phyloP scores from a whole-genome alignment of 495 filamentous ascomycete genomes.

The Copromyces sp. region DNA sequence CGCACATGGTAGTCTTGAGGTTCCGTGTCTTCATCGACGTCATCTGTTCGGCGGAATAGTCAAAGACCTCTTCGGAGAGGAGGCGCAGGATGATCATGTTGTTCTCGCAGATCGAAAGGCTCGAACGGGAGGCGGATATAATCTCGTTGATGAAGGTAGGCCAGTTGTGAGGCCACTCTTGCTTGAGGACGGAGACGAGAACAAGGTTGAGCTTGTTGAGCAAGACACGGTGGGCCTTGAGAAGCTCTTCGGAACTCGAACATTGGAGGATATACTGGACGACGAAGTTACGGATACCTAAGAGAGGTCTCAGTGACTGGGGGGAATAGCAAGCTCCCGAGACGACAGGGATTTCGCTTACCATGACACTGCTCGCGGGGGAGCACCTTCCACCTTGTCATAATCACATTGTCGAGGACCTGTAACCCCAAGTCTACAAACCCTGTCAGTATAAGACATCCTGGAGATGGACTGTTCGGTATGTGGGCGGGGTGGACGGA shows the following conservation, averaged over 20 bases:
- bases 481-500: conserved; percentile 33
- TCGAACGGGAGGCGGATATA: conserved; percentile 86
- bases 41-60: conserved; percentile 98
- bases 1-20: conserved; percentile 94
- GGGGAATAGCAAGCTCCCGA: neutral
- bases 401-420: conserved; percentile 95
- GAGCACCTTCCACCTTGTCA: conserved; percentile 97
- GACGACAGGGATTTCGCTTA: conserved; percentile 16
- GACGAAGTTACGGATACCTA: conserved; percentile 96
- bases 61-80: conserved; percentile 95
- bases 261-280: conserved; percentile 94
- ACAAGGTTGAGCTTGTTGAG: conserved; percentile 97
- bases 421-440: conserved; percentile 77
- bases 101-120: conserved; percentile 95
- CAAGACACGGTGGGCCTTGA: conserved; percentile 71
- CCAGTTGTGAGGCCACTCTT: conserved; percentile 99
- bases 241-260: conserved; percentile 76
- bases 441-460: conserved; percentile 33
- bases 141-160: conserved; percentile 99
- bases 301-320: neutral
- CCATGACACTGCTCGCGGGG: conserved; percentile 93
- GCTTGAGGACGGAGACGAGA: conserved; percentile 93
- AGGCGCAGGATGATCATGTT: conserved; percentile 98
- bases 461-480: neutral
- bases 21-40: conserved; percentile 92